A percentile compares a stretch with the other conserved stretches of the same genome.
phyloP scores from a whole-genome alignment of 805 yeast species.

The Cyberlindnera saturnus region DNA sequence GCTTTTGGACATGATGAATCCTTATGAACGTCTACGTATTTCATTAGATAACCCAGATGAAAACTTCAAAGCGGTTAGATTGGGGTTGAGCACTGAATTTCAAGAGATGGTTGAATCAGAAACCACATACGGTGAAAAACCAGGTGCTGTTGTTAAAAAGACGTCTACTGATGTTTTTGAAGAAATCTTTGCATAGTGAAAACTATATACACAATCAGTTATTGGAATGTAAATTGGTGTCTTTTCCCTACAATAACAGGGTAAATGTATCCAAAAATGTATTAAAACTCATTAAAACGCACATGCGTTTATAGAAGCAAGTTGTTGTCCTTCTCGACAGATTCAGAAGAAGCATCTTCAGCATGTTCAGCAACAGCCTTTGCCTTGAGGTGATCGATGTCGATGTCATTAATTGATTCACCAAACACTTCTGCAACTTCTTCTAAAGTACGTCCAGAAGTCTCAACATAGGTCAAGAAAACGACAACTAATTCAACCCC shows the following conservation, averaged over 20 bases:
- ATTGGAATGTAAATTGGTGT: too few relatives aligned
- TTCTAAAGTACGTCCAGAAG: conserved; percentile 32
- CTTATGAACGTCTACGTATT: conserved; percentile 12
- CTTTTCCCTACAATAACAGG: too few relatives aligned
- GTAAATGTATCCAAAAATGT: too few relatives aligned
- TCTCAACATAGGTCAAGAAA: conserved; percentile 31
- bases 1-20: conserved; percentile 12
- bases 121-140: too few relatives aligned
- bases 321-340: conserved; percentile 10
- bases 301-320: conserved; percentile 7
- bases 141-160: too few relatives aligned
- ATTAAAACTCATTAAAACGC: too few relatives aligned
- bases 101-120: too few relatives aligned
- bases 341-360: conserved; percentile 11
- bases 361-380: conserved; percentile 14
- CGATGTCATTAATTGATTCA: conserved; percentile 18
- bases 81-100: too few relatives aligned
- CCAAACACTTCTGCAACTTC: conserved; percentile 32
- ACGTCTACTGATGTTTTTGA: too few relatives aligned
- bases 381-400: conserved; percentile 9
- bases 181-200: too few relatives aligned
- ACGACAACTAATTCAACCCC: conserved; percentile 26
- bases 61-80: conserved; percentile 4
- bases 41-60: conserved; percentile 11
- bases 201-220: too few relatives aligned